A percentile compares a stretch with the other conserved stretches of the same genome.
Conservation (phyloP, 441 rosid genomes). For the Croton laevigatus region DNA sequence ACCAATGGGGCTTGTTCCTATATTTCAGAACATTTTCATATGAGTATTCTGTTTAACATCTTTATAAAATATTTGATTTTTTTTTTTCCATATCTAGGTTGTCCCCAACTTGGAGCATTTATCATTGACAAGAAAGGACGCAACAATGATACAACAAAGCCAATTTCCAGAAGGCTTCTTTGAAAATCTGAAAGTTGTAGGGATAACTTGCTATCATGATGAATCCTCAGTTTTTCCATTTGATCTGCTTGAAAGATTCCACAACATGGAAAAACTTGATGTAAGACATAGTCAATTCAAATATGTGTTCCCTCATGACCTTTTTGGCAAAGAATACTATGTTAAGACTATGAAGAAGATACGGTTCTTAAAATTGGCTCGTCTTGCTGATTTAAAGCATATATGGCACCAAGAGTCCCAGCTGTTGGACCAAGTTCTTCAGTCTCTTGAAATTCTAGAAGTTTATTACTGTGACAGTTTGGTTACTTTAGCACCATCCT, state of each 20-base stretch:
- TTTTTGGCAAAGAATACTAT: background rate
- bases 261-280: conserved; percentile 16
- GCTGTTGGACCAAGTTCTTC: background rate
- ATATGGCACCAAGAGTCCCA: too few relatives aligned
- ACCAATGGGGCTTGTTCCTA: background rate
- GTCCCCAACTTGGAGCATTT: conserved; percentile 15
- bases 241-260: conserved; percentile 22
- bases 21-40: background rate
- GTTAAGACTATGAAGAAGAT: background rate
- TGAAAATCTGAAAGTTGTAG: background rate
- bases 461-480: conserved; percentile 2
- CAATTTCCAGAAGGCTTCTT: too few relatives aligned
- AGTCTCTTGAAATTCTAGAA: background rate
- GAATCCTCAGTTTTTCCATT: conserved; percentile 17
- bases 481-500: conserved; percentile 10
- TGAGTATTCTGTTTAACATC: background rate
- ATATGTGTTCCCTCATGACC: conserved; percentile 14
- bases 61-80: background rate
- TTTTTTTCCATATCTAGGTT: conserved; percentile 17
- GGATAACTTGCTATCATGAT: conserved; percentile 19
- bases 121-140: background rate
- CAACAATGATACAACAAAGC: background rate
- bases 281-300: conserved; percentile 13
- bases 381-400: background rate
- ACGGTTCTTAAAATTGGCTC: background rate